Conservation (phyloP, 1,284 basidiomycete species). For the Fomitopsis betulina region DNA sequence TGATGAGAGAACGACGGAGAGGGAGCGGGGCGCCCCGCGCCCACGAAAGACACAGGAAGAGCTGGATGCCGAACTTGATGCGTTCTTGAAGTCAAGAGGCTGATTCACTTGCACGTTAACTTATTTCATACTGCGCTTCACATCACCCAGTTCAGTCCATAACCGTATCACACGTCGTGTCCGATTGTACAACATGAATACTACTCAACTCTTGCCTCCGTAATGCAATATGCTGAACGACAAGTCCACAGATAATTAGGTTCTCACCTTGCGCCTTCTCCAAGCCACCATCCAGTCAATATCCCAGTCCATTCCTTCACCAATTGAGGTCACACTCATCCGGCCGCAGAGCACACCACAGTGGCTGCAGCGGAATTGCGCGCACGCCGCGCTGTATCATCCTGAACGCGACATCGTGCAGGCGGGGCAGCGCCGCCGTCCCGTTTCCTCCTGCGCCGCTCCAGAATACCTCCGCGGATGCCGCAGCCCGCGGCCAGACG, state of each 20-base stretch:
- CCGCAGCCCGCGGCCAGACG: conserved; percentile 78
- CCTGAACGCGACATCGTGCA: conserved; percentile 74
- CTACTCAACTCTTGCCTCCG: background rate
- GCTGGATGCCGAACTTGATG: conserved; percentile 73
- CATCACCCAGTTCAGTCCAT: background rate
- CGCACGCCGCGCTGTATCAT: conserved; percentile 64
- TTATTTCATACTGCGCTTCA: background rate
- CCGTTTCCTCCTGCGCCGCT: conserved; percentile 56
- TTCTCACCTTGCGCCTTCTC: no score
- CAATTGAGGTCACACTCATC: conserved; percentile 46
- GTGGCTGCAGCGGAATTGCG: conserved; percentile 71
- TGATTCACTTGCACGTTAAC: conserved; percentile 8
- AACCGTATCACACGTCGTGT: background rate
- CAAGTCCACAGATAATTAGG: no score
- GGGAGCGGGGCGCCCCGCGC: conserved; percentile 26
- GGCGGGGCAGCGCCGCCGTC: conserved; percentile 61
- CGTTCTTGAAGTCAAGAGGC: conserved; percentile 52
- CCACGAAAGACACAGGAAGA: conserved; percentile 62
- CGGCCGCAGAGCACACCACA: conserved; percentile 77
- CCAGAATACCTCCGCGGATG: conserved; percentile 83
- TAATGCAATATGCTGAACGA: no score
- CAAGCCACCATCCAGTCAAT: no score
- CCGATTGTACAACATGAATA: background rate
- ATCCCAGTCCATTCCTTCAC: background rate
- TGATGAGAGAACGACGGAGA: background rate